phyloP scores from a whole-genome alignment of 116 monocot genomes.

The Zostera marina region DNA sequence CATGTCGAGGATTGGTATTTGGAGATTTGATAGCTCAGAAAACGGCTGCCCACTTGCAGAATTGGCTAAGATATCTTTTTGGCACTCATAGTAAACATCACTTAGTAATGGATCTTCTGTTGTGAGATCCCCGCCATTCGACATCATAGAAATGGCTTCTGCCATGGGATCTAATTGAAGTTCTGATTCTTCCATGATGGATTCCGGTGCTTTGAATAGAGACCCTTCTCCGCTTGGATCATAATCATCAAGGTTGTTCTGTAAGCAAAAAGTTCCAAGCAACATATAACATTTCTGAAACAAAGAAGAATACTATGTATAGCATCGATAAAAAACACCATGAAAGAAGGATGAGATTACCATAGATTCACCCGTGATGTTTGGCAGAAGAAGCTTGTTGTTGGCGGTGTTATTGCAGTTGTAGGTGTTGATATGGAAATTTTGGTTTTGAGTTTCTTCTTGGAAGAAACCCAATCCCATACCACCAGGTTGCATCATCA shows the following conservation, averaged over 20 bases:
- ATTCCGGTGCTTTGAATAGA: slow-evolving; percentile 66
- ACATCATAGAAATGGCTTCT: slow-evolving; percentile 45
- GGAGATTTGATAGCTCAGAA: slow-evolving; percentile 3
- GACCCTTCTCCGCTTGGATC: slow-evolving; percentile 56
- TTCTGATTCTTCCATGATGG: slow-evolving; percentile 43
- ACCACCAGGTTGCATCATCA: too few relatives aligned
- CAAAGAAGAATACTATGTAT: too few relatives aligned
- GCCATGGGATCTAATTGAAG: slow-evolving; percentile 28
- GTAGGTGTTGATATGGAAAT: too few relatives aligned
- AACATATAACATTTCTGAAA: too few relatives aligned
- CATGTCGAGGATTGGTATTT: slow-evolving; percentile 8
- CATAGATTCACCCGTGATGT: too few relatives aligned
- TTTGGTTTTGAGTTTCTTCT: too few relatives aligned
- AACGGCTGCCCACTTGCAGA: slow-evolving; percentile 15
- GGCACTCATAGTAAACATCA: slow-evolving; percentile 22
- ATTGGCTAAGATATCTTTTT: slow-evolving; percentile 35
- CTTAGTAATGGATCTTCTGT: slow-evolving; percentile 23
- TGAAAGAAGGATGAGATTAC: too few relatives aligned
- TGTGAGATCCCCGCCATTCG: slow-evolving; percentile 28
- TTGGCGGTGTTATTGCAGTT: too few relatives aligned
- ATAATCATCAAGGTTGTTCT: slow-evolving; percentile 14
- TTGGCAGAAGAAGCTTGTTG: too few relatives aligned
- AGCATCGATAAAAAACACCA: too few relatives aligned
- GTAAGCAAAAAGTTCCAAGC: too few relatives aligned
- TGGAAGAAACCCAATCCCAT: too few relatives aligned